Evolutionary conservation across 129 eudicot species (phyloP).

Genomic region (Mikania micrantha): DNA sequence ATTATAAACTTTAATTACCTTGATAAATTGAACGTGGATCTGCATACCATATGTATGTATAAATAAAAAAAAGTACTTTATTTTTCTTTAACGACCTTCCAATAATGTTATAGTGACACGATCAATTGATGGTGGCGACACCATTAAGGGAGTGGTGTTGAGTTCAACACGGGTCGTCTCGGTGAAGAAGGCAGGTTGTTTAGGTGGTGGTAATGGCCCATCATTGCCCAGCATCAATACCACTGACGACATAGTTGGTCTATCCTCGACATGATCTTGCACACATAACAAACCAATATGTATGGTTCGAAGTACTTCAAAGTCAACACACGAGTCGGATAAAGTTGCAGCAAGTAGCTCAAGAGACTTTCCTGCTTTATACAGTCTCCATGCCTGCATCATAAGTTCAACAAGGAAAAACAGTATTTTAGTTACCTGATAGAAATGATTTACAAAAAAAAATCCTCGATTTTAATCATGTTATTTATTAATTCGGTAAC

Average conservation of each 20-base stretch:
- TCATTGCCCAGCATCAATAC: conserved; percentile 16
- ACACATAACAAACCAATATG: conserved; percentile 23
- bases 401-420: conserved; percentile 2
- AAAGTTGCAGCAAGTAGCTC: conserved; percentile 8
- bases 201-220: conserved; percentile 7
- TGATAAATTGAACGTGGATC: background rate
- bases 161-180: background rate
- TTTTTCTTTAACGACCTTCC: conserved; percentile 13
- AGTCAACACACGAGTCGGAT: background rate
- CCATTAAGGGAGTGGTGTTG: background rate
- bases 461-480: no score
- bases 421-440: background rate
- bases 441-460: background rate
- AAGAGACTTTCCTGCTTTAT: background rate
- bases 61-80: background rate
- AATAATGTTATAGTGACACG: conserved; percentile 16
- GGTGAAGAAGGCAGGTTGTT: conserved; percentile 13
- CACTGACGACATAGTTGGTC: conserved; percentile 23
- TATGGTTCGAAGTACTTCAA: conserved; percentile 11
- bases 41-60: background rate
- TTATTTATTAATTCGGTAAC: no score
- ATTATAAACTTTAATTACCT: background rate
- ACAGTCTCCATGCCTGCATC: conserved; percentile 23
- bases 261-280: conserved; percentile 20
- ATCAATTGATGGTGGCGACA: background rate